Conservation (phyloP, 75 land plant genomes). For the Cunninghamia lanceolata region DNA sequence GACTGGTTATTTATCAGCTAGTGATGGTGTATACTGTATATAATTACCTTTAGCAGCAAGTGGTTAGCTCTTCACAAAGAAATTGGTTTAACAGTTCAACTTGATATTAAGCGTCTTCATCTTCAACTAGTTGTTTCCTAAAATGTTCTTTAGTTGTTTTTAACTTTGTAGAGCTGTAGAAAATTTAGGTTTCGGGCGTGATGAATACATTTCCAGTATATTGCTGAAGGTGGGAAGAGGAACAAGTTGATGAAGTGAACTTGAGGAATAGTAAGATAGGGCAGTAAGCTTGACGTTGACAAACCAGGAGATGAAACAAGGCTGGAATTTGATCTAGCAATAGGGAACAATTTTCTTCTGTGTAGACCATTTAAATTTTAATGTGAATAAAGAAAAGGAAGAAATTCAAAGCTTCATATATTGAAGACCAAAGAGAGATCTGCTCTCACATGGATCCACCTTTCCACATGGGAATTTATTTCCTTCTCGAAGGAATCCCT, state of each 20-base stretch:
- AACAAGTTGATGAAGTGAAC: neutral
- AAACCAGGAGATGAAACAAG: neutral
- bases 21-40: too few relatives aligned
- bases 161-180: neutral
- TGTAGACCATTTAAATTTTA: too few relatives aligned
- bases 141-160: too few relatives aligned
- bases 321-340: neutral
- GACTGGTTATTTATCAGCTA: too few relatives aligned
- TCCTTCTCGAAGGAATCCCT: conserved; percentile 17
- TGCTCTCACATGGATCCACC: neutral
- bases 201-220: neutral
- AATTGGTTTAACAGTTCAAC: too few relatives aligned
- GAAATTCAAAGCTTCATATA: neutral
- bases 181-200: neutral
- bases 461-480: conserved; percentile 11
- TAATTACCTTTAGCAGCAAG: too few relatives aligned
- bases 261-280: neutral
- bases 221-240: neutral
- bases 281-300: neutral
- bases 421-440: neutral
- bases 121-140: too few relatives aligned
- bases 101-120: too few relatives aligned
- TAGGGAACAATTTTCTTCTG: neutral
- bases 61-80: too few relatives aligned
- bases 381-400: too few relatives aligned